A percentile compares a stretch with the other conserved stretches of the same genome.
Evolutionary conservation across 495 filamentous ascomycete genomes (phyloP).

Genomic region (Penicillium samsonianum): DNA sequence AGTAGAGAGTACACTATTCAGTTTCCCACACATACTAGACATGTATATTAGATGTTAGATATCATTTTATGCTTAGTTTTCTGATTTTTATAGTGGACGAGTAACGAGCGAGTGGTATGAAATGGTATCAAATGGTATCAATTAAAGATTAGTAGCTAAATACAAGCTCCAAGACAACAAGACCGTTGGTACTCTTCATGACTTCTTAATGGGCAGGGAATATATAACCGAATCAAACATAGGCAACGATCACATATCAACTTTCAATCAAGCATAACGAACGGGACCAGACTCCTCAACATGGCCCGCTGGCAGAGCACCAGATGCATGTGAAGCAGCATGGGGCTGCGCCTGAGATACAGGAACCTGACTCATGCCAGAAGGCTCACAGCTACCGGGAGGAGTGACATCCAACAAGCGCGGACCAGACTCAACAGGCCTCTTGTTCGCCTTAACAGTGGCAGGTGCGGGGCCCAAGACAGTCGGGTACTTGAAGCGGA

Average conservation of each 20-base stretch:
- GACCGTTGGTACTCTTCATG: background rate
- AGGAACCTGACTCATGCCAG: conserved; percentile 6
- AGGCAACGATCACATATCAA: background rate
- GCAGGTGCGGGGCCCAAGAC: conserved; percentile 37
- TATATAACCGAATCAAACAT: background rate
- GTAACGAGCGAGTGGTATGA: too few species aligned
- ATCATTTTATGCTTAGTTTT: too few species aligned
- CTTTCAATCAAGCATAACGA: background rate
- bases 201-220: background rate
- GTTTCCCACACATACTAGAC: too few species aligned
- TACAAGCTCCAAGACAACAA: background rate
- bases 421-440: conserved; percentile 25
- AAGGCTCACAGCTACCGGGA: conserved; percentile 5
- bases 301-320: background rate
- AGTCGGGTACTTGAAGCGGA: conserved; percentile 49
- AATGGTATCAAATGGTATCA: too few species aligned
- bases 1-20: too few species aligned
- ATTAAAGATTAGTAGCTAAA: conserved; percentile 5
- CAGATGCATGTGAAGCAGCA: conserved; percentile 2
- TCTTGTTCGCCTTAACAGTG: conserved; percentile 28
- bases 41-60: background rate
- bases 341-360: background rate
- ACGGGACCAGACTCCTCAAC: conserved; percentile 12
- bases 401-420: conserved; percentile 19
- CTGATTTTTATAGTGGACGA: background rate